phyloP scores from a whole-genome alignment of 2,329 filamentous ascomycete species.

The Cryphonectria carpinicola region DNA sequence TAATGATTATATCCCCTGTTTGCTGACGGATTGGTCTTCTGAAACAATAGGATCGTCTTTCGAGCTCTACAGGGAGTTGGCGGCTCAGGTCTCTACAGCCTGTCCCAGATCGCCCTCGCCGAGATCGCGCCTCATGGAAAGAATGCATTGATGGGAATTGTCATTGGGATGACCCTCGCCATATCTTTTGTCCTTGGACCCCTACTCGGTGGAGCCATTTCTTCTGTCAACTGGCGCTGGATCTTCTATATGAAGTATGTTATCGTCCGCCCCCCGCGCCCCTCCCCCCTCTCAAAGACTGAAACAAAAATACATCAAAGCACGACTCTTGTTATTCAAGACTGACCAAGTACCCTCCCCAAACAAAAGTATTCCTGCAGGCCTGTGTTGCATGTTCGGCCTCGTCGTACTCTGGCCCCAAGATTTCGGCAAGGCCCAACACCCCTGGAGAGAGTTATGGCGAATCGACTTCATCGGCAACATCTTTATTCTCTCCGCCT shows the following conservation, averaged over 20 bases:
- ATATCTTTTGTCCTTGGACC: constrained; percentile 63
- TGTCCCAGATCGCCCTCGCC: constrained; percentile 60
- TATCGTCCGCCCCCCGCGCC: background rate
- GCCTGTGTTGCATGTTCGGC: constrained; percentile 39
- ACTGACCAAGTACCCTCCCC: constrained; percentile 18
- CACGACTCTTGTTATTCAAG: background rate
- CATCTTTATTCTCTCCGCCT: constrained; percentile 53
- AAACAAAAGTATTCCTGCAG: constrained; percentile 23
- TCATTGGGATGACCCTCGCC: constrained; percentile 60
- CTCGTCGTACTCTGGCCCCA: constrained; percentile 51
- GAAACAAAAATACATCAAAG: background rate
- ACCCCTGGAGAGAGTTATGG: constrained; percentile 47
- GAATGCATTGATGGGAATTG: constrained; percentile 57
- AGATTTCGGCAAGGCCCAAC: constrained; percentile 40
- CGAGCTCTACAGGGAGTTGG: constrained; percentile 64
- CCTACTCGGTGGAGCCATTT: constrained; percentile 60
- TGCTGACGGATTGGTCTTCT: background rate
- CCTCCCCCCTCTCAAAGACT: background rate
- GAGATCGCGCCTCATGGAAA: constrained; percentile 58
- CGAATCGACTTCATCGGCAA: constrained; percentile 59
- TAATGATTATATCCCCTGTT: constrained; percentile 3
- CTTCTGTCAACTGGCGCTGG: constrained; percentile 60
- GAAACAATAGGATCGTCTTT: constrained; percentile 54
- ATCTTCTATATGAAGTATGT: constrained; percentile 65
- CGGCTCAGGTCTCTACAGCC: constrained; percentile 63